phyloP scores from a whole-genome alignment of 768 basidiomycete species.

The Rhodotorula graminis region DNA sequence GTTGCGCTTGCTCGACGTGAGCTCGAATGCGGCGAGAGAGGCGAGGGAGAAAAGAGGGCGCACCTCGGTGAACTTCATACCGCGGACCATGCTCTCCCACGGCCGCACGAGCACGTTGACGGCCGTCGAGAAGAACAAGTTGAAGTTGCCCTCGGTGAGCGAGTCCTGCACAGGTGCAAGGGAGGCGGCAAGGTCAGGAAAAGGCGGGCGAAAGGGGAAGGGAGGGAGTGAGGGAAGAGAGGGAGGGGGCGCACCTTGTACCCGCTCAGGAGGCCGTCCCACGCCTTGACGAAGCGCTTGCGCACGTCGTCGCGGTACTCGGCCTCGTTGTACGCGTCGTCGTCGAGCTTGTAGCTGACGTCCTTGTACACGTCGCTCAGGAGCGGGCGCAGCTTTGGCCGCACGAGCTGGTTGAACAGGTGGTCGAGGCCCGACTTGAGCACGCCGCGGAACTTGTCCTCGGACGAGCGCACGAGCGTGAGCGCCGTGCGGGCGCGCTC shows the following conservation, averaged over 20 bases:
- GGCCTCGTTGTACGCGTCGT: constrained; percentile 73
- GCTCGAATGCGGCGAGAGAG: too few relatives aligned
- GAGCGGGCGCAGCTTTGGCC: constrained; percentile 77
- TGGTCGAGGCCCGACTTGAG: constrained; percentile 84
- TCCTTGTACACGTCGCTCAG: constrained; percentile 86
- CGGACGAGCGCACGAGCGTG: constrained; percentile 19
- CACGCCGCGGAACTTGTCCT: constrained; percentile 62
- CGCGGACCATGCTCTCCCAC: constrained; percentile 83
- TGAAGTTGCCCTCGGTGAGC: constrained; percentile 83
- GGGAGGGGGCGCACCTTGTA: constrained; percentile 62
- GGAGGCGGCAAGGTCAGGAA: neutral
- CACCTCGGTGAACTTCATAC: constrained; percentile 83
- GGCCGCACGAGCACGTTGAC: constrained; percentile 85
- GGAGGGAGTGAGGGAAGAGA: too few relatives aligned
- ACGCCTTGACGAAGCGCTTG: constrained; percentile 82
- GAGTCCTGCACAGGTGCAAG: constrained; percentile 56
- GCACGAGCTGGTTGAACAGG: constrained; percentile 86
- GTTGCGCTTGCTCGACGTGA: neutral
- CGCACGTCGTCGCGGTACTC: constrained; percentile 80
- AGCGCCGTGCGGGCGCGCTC: constrained; percentile 26
- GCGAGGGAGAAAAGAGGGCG: constrained; percentile 35
- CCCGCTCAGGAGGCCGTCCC: constrained; percentile 79
- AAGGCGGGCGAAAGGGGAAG: rapidly evolving
- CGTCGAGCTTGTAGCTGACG: constrained; percentile 79
- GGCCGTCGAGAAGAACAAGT: constrained; percentile 73